Base-by-base conservation (phyloP, 768 basidiomycete species). In the Neoboletus magnificus region DNA sequence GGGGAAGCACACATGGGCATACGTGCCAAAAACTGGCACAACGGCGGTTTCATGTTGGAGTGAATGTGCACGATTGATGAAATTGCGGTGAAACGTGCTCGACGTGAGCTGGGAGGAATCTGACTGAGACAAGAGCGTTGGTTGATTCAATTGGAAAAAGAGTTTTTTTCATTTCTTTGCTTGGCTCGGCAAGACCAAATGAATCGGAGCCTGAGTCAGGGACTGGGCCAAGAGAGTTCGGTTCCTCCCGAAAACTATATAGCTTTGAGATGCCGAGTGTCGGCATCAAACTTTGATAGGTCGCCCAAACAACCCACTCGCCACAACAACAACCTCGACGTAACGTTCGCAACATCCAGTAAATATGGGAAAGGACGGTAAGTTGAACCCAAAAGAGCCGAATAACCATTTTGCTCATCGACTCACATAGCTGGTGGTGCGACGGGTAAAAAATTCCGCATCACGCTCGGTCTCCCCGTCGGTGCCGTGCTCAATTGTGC, bases 401-500 rank as follows among this genome's bases (percentile, higher is more conserved):
- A 44, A 44, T 4, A 25, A 57, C 2, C 25, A 23, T 5, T 20
- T 10, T 16, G 8, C 58, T 58, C 44, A 48, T 32, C 13, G 29
- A 46, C 53, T 18, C 18, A 50, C 61, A 63, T 65, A 80, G 79
- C 76, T 15, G 41, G 40, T 60, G 75, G 76, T 66, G 83, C 87
- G 60, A 83, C 93, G 68, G 96, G 96, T 72, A 94, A 91, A 78
- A 99, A 98, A 79, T 98, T 88, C 85, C 87, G 94, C 66, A 80
- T 98, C 81, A 95, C 90, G 46, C 84, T 92, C 61, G 91, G 89
- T 91, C 87, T 95, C 50, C 93, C 92, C 58, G 89, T 91, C 61
- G 93, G 92, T 62, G 93, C 93, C 64, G 93, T 97, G 61, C 79
- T 97, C 71, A 96, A 96, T 76, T 97, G 97, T 76, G 94, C 94